Base-by-base conservation (phyloP, 306 rosid species). In the Castanea sativa region DNA sequence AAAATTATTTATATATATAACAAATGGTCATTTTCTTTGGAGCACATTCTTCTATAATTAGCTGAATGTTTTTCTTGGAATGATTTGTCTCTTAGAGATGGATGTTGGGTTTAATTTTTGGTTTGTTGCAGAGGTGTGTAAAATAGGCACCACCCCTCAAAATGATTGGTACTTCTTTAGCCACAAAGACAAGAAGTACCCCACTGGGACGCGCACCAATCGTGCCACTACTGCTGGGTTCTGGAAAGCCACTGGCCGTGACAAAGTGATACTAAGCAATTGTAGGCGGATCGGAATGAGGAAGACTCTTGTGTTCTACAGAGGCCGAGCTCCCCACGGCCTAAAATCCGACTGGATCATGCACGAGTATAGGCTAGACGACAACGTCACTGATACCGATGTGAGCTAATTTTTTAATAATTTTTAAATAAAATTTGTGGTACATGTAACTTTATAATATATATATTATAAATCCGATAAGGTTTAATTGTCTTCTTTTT, bases 191-290 rank as follows among this genome's bases (percentile, higher is more conserved):
- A 95, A 95, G 89, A 95, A 95, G 89, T 95, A 95, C 74, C 99
- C 99, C 2, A 92, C 98, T 0, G 99, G 99, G 57, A 95, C 99
- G 0, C 89, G 99, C 0, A 95, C 99, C 2, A 95, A 95, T 20
- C 91, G 99, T 0, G 99, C 99, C 41, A 95, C 99, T 0, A 90
- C 90, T 0, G 98, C 93, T 0, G 99, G 99, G 3, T 95, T 95
- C 83, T 95, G 99, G 99, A 95, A 95, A 80, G 99, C 99, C 30
- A 95, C 99, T 0, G 99, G 99, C 7, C 97, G 99, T 4, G 99
- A 95, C 73, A 95, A 95, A 81, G 92, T 89, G 38, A 95, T 95
- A 41, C 74, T 86, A 60, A 88, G 93, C 85, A 85, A 83, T 70
- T 90, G 89, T 8, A 88, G 75, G 78, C 83, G 96, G 76, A 92